Percentiles rank a stretch among this genome's conserved stretches.
phyloP scores from a whole-genome alignment of 2,329 filamentous ascomycete genomes.

The Alternaria brassicicola region DNA sequence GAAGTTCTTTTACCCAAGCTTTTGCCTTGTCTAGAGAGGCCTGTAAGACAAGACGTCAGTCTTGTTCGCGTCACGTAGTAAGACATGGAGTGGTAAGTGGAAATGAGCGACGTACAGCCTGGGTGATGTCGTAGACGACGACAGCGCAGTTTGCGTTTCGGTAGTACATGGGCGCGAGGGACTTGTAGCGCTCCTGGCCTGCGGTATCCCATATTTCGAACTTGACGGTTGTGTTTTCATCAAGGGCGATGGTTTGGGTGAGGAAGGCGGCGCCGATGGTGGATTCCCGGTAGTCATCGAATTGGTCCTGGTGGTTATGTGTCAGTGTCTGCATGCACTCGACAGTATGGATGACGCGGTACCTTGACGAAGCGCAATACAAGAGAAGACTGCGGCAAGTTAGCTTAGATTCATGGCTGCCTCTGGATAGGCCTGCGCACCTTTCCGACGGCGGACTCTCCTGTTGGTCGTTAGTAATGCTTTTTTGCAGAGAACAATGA shows the following conservation, averaged over 20 bases:
- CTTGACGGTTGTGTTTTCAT: conserved; percentile 98
- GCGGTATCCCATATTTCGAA: conserved; percentile 97
- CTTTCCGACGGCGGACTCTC: conserved; percentile 99
- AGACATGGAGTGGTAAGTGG: not conserved
- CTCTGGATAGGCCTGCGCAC: conserved; percentile 56
- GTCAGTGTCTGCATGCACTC: conserved; percentile 12
- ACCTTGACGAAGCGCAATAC: conserved; percentile 99
- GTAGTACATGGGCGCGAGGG: conserved; percentile 99
- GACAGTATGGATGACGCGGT: too few relatives aligned
- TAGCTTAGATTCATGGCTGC: conserved; percentile 36
- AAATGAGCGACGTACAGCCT: conserved; percentile 72
- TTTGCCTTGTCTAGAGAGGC: conserved; percentile 98
- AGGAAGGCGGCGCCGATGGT: conserved; percentile 98
- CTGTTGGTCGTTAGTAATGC: conserved; percentile 58
- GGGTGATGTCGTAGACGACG: conserved; percentile 98
- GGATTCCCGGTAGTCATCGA: conserved; percentile 96
- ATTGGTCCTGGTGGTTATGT: conserved; percentile 87
- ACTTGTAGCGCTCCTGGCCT: conserved; percentile 98
- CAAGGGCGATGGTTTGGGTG: conserved; percentile 97
- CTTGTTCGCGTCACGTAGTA: conserved; percentile 6
- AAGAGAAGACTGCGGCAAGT: conserved; percentile 79
- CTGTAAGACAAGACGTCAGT: conserved; percentile 56
- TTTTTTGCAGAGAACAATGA: not conserved
- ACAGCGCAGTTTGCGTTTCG: conserved; percentile 99
- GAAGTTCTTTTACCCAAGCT: conserved; percentile 98